Percentiles rank a stretch among this genome's conserved stretches.
Conservation (phyloP, 2,329 filamentous ascomycete species). For the Biscogniauxia marginata region DNA sequence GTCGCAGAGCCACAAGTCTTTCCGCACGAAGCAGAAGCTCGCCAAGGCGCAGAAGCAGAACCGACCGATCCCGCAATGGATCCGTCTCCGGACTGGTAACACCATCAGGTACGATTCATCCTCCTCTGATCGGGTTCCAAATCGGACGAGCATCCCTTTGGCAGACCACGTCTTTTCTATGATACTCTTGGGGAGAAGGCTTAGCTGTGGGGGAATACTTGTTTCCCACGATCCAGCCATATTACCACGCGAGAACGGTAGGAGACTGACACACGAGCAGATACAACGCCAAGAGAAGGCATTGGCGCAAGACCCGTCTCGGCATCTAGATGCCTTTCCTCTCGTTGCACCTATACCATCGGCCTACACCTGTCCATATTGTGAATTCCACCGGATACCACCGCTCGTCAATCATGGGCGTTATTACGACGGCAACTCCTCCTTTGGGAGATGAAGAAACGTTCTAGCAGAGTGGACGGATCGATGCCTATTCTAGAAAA, state of each 20-base stretch:
- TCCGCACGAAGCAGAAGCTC: conserved; percentile 99
- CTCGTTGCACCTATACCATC: conserved; percentile 31
- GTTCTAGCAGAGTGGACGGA: conserved; percentile 12
- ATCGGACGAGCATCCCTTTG: too few relatives aligned
- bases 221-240: too few relatives aligned
- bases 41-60: conserved; percentile 99
- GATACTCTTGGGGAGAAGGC: too few relatives aligned
- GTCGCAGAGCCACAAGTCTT: conserved; percentile 95
- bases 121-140: conserved; percentile 9
- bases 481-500: conserved; percentile 1
- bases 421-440: conserved; percentile 8
- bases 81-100: conserved; percentile 96
- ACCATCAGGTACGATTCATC: conserved; percentile 85
- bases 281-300: conserved; percentile 99
- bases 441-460: conserved; percentile 1
- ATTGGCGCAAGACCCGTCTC: conserved; percentile 99
- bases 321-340: conserved; percentile 79
- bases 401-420: conserved; percentile 13
- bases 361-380: conserved; percentile 18
- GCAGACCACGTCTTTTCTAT: too few relatives aligned
- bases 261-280: conserved; percentile 47
- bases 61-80: conserved; percentile 99
- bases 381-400: conserved; percentile 15
- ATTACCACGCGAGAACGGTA: conserved; percentile 1
- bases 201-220: too few relatives aligned